Evolutionary conservation across 164 flowering plant species (phyloP).

Genomic region (Magnolia kwangsiensis): DNA sequence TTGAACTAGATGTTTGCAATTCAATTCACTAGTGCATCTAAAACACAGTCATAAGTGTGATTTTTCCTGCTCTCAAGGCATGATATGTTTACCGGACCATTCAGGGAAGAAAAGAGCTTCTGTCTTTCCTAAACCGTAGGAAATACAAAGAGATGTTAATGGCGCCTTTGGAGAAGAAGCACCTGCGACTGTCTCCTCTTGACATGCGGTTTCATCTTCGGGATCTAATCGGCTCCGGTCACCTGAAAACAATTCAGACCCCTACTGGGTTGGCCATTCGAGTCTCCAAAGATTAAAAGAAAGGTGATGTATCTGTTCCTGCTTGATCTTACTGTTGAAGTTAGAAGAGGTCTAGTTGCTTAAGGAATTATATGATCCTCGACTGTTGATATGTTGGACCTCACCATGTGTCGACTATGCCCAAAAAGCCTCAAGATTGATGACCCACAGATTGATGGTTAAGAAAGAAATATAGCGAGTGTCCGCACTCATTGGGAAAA

Average conservation of each 20-base stretch:
- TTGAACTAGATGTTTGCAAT: too few species aligned
- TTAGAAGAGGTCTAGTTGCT: background rate
- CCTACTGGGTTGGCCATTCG: conserved; percentile 75
- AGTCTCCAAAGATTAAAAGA: conserved; percentile 54
- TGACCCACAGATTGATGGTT: background rate
- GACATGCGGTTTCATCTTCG: conserved; percentile 95
- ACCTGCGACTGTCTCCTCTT: conserved; percentile 66
- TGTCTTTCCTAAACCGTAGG: conserved; percentile 68
- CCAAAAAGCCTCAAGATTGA: background rate
- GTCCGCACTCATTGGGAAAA: background rate
- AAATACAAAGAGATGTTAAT: conserved; percentile 89
- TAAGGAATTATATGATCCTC: background rate
- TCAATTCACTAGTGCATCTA: too few species aligned
- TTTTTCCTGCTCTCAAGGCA: background rate
- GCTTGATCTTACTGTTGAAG: background rate
- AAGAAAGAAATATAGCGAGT: background rate
- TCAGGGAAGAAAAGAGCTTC: conserved; percentile 89
- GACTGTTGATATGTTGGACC: background rate
- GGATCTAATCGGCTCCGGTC: conserved; percentile 89
- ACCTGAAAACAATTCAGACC: conserved; percentile 58
- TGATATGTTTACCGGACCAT: background rate
- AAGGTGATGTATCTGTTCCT: background rate
- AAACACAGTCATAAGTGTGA: background rate
- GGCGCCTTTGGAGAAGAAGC: conserved; percentile 76
- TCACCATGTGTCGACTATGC: background rate